A percentile compares a stretch with the other conserved stretches of the same genome.
These are phyloP conservation scores for Achaetomium macrosporum DNA, from an alignment of 2,329 filamentous ascomycete species.

Conservation along the genomic window DNA sequence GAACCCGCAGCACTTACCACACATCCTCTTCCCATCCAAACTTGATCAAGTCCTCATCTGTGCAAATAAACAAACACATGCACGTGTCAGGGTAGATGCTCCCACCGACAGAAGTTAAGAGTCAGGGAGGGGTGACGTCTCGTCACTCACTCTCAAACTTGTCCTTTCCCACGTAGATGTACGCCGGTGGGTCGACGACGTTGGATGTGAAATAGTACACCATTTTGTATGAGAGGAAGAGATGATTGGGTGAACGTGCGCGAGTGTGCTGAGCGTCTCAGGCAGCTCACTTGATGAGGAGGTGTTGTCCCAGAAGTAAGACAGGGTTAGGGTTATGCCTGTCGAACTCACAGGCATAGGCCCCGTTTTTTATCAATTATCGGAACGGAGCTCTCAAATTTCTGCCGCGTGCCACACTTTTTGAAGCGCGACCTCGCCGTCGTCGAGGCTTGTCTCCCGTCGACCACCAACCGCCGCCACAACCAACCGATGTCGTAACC, in stretches of 20 bases:
- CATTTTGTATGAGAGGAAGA: slow-evolving; percentile 48
- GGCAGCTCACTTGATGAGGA: not conserved
- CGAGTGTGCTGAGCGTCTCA: not conserved
- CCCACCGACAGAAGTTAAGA: not conserved
- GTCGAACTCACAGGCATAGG: not conserved
- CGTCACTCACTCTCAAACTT: slow-evolving; percentile 82
- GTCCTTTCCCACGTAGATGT: slow-evolving; percentile 96
- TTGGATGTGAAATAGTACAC: slow-evolving; percentile 95
- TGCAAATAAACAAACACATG: not conserved
- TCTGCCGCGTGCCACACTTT: slow-evolving; percentile 14
- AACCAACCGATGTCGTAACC: slow-evolving; percentile 11
- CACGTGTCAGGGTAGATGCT: not conserved
- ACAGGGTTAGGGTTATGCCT: slow-evolving; percentile 9
- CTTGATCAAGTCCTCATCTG: slow-evolving; percentile 95
- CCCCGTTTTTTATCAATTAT: slow-evolving; percentile 9
- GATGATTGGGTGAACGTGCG: not conserved
- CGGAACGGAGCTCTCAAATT: slow-evolving; percentile 23
- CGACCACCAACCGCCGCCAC: slow-evolving; percentile 5
- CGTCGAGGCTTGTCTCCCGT: slow-evolving; percentile 15
- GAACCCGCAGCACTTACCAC: slow-evolving; percentile 53
- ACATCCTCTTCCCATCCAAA: slow-evolving; percentile 93
- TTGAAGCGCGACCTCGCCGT: slow-evolving; percentile 16
- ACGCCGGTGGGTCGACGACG: slow-evolving; percentile 72
- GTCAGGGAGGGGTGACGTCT: too few species aligned
- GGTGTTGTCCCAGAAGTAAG: not conserved